A percentile compares a stretch with the other conserved stretches of the same genome.
phyloP scores from a whole-genome alignment of 257 asterid genomes.

The Solanum chmielewskii region DNA sequence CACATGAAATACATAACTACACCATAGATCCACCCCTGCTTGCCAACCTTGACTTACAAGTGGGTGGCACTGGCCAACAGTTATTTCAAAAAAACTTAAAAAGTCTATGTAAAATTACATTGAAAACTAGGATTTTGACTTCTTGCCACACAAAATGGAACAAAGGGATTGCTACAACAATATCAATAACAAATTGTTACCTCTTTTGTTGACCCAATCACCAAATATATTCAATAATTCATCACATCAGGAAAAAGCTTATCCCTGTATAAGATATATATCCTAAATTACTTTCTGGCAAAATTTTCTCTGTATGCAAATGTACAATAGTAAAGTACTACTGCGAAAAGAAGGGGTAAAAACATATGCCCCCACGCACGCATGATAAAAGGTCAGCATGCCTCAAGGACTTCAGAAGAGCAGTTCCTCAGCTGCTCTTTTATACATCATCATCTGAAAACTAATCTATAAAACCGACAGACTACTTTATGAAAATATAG shows the following conservation, averaged over 20 bases:
- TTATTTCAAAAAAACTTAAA: neutral
- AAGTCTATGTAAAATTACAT: neutral
- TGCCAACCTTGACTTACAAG: neutral
- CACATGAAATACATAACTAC: neutral
- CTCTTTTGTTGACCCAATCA: neutral
- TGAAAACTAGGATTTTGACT: neutral
- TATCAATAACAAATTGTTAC: neutral
- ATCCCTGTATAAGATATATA: neutral
- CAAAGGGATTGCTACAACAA: neutral
- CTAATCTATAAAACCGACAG: neutral
- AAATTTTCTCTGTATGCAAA: neutral
- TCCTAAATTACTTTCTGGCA: neutral
- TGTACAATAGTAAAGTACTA: neutral
- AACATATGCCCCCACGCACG: conserved; percentile 1
- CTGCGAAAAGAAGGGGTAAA: neutral
- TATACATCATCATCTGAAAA: conserved; percentile 2
- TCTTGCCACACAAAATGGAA: neutral
- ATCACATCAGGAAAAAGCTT: neutral
- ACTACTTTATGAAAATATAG: neutral
- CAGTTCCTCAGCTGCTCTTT: neutral
- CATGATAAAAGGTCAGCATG: conserved; percentile 15
- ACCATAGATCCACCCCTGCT: neutral
- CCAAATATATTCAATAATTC: neutral
- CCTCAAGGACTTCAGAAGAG: neutral
- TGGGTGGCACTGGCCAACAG: conserved; percentile 28